Base-by-base conservation (phyloP, 2,329 filamentous ascomycete species). In the Iodosphaeria phyllophila region DNA sequence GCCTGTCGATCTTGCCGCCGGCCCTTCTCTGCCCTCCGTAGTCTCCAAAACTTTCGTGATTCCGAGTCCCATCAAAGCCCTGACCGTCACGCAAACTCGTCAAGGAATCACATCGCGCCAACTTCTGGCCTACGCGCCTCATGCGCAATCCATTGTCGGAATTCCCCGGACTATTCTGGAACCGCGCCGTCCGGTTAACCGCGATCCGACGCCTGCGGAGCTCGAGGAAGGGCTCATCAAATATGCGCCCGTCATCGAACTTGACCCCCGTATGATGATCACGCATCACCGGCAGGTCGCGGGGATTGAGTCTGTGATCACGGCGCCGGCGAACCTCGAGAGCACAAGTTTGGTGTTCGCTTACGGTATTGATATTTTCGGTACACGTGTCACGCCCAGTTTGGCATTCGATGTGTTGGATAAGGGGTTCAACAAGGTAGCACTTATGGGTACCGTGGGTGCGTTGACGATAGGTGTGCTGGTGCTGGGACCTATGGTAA, bases 271-370 rank as follows among this genome's bases (percentile, higher is more conserved):
- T 35, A 73, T 72, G 52, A 64, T 78, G 28, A 51, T 93, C 23
- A 80, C 77, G 16, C 89, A 98, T 48, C 62, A 74, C 35, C 70
- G 83, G 12, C 79, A 92, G 33, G 65, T 95, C 1, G 31, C 84
- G 3, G 83, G 82, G 5, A 64, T 92, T 20, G 58, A 64, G 30
- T 56, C 67, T 22, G 69, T 95, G 12, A 63, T 86, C 16, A 71
- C 82, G 0, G 66, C 66, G 11, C 78, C 84, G 1, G 78, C 82
- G 2, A 48, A 82, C 4, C 64, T 98, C 16, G 89, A 98, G 55
- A 93, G 84, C 51, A 95, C 89, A 1, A 86, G 77, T 39, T 48
- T 95, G 28, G 64, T 98, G 8, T 75, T 93, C 40, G 83, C 82
- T 0, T 92, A 77, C 41, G 89, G 89, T 4, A 47, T 82, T 9